phyloP scores from a whole-genome alignment of 805 yeast genomes.

The Candida lessepsii region DNA sequence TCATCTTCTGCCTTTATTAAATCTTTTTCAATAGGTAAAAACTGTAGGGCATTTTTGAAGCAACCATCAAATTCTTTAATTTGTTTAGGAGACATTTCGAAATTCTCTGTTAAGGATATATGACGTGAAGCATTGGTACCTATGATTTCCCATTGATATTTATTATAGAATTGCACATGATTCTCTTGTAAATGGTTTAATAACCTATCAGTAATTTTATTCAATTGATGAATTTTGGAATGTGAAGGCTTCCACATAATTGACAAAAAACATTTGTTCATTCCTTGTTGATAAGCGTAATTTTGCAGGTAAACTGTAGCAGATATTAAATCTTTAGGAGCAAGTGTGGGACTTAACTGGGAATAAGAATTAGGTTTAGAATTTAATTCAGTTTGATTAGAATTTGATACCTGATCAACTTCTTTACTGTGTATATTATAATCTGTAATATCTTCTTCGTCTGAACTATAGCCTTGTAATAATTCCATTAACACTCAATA shows the following conservation, averaged over 20 bases:
- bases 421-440: too few species aligned
- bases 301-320: slow-evolving; percentile 12
- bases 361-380: too few species aligned
- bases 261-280: slow-evolving; percentile 7
- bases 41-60: background rate
- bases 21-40: background rate
- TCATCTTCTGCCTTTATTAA: background rate
- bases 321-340: background rate
- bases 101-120: slow-evolving; percentile 4
- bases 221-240: background rate
- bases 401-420: too few species aligned
- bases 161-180: slow-evolving; percentile 9
- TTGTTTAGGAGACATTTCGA: background rate
- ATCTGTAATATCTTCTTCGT: slow-evolving; percentile 1
- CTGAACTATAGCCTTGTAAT: slow-evolving; percentile 9
- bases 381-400: too few species aligned
- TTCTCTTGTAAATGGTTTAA: slow-evolving; percentile 5
- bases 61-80: background rate
- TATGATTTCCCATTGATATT: slow-evolving; percentile 9
- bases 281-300: slow-evolving; percentile 8
- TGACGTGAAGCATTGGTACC: slow-evolving; percentile 1
- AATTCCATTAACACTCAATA: too few species aligned
- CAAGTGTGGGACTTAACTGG: too few species aligned
- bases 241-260: slow-evolving; percentile 12
- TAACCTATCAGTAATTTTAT: background rate